Evolutionary conservation across 2,329 filamentous ascomycete species (phyloP), one percentile per base, ranked within the genome.

Genomic region (Aureobasidium leucospermi): DNA sequence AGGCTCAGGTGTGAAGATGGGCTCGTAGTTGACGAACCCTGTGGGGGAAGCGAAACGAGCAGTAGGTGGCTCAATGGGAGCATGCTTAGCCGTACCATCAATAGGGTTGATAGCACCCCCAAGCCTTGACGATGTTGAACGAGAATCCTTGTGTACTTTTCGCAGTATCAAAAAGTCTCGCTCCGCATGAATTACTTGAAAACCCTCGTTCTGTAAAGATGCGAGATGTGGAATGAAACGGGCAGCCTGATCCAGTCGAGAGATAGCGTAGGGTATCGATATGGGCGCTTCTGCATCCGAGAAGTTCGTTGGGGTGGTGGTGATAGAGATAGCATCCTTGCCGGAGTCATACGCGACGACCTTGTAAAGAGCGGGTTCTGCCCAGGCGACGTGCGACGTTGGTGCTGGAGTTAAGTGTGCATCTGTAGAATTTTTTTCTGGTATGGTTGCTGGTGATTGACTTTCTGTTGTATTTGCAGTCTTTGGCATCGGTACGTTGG

Each of bases 101-200:
- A 87, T 83, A 0, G 85, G 84, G 65, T 87, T 87, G 63, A 83
- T 32, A 62, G 51, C 8, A 9, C 13, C 34, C 19, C 45, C 48
- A 34, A 16, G 53, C 11, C 10, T 55, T 48, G 32, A 66, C 9
- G 6, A 61, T 51, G 55, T 64, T 51, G 60, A 19, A 15, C 3
- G 3, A 1, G 43, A 32, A 9, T 41, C 66, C 3, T 72, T 66
- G 6, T 77, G 75, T 4, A 82, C 78, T 70, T 87, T 85, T 63
- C 83, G 84, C 67, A 89, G 87, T 4, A 90, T 79, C 29, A 89
- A 76, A 4, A 88, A 76, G 63, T 89, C 80, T 6, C 80, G 80
- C 49, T 77, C 77, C 1, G 85, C 85, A 2, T 85, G 83, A 1
- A 85, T 79, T 41, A 88, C 84, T 65, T 88, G 85, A 63, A 84